phyloP scores from a whole-genome alignment of 2,329 filamentous ascomycete genomes.

The Berkeleyomyces rouxiae region DNA sequence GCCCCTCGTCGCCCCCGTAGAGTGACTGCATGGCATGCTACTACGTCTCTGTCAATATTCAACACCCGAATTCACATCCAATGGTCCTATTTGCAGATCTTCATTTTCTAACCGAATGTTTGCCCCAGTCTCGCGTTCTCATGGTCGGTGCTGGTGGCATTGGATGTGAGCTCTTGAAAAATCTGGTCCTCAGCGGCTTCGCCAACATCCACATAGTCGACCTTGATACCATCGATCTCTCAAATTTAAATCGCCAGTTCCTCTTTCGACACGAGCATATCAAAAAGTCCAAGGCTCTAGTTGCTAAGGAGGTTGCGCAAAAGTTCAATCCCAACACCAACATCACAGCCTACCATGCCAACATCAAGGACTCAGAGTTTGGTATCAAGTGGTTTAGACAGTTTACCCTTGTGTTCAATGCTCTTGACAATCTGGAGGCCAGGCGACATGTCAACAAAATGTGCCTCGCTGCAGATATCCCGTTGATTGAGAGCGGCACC shows the following conservation, averaged over 20 bases:
- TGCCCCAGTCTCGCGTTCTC: conserved; percentile 57
- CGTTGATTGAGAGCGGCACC: conserved; percentile 88
- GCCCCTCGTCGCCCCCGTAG: no score
- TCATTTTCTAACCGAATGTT: conserved; percentile 1
- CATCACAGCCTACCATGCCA: conserved; percentile 78
- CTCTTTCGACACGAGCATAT: conserved; percentile 94
- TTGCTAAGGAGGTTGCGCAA: conserved; percentile 80
- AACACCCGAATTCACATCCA: no score
- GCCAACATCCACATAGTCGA: conserved; percentile 90
- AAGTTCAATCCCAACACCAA: conserved; percentile 80
- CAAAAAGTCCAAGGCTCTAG: conserved; percentile 88
- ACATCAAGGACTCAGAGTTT: conserved; percentile 84
- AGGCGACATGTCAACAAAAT: conserved; percentile 92
- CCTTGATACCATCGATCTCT: conserved; percentile 94
- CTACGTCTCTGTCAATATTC: no score
- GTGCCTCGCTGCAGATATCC: conserved; percentile 82
- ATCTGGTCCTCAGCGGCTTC: conserved; percentile 81
- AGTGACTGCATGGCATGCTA: no score
- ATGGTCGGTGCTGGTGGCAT: conserved; percentile 96
- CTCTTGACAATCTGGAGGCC: conserved; percentile 87
- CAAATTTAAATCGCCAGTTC: conserved; percentile 94
- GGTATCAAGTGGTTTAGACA: conserved; percentile 72
- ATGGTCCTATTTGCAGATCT: no score
- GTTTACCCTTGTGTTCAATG: conserved; percentile 87
- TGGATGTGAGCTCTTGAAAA: conserved; percentile 93